These are phyloP conservation scores for Chrysoporthe deuterocubensis DNA, from an alignment of 2,329 filamentous ascomycete species.

Conservation along the genomic window DNA sequence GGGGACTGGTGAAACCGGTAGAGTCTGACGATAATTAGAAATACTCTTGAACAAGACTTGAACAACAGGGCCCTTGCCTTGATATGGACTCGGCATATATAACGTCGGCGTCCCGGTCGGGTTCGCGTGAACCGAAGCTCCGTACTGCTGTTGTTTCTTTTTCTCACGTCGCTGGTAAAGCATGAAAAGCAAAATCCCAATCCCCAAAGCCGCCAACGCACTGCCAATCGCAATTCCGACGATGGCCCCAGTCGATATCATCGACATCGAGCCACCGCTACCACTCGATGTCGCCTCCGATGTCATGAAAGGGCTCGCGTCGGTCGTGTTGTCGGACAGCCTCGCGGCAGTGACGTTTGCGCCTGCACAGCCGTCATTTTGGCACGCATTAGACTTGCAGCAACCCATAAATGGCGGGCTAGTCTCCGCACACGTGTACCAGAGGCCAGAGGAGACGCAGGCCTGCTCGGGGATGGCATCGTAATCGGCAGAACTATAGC, in stretches of 20 bases:
- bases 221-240: constrained; percentile 29
- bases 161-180: constrained; percentile 8
- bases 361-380: constrained; percentile 29
- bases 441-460: constrained; percentile 36
- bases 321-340: constrained; percentile 32
- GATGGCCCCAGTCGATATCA: constrained; percentile 28
- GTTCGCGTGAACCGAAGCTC: neutral
- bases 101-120: constrained; percentile 8
- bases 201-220: constrained; percentile 21
- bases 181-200: constrained; percentile 5
- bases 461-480: constrained; percentile 37
- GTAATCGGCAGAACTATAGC: constrained; percentile 37
- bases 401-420: constrained; percentile 46
- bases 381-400: constrained; percentile 33
- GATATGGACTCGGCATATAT: constrained; percentile 25
- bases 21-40: neutral
- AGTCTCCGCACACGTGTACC: constrained; percentile 41
- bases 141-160: neutral
- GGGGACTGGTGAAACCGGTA: constrained; percentile 5
- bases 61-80: constrained; percentile 9
- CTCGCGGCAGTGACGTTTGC: constrained; percentile 35
- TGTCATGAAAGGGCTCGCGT: constrained; percentile 31
- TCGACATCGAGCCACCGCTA: neutral
- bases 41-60: neutral
- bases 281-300: constrained; percentile 2